Percentiles rank a stretch among this genome's conserved stretches.
Conservation (phyloP, 768 basidiomycete species). For the Grammothele lineata region DNA sequence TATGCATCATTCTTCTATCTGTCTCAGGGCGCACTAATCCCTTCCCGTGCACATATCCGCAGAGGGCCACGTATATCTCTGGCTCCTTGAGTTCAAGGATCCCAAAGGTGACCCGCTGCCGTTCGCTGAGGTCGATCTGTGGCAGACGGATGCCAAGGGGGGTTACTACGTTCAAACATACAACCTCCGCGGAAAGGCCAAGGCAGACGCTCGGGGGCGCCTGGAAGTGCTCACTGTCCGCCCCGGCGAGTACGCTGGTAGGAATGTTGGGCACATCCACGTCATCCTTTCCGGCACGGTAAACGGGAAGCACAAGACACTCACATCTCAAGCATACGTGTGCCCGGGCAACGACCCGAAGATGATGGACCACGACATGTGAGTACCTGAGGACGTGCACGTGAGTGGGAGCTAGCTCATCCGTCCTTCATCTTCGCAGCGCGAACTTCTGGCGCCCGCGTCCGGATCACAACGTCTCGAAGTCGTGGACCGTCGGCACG, state of each 20-base stretch:
- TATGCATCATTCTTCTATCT: not conserved
- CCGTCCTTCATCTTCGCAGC: not conserved
- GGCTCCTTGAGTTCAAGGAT: slow-evolving; percentile 15
- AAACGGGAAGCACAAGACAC: slow-evolving; percentile 4
- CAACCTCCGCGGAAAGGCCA: slow-evolving; percentile 21
- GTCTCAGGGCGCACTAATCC: too few species aligned
- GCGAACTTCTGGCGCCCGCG: slow-evolving; percentile 13
- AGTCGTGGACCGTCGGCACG: slow-evolving; percentile 14
- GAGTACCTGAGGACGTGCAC: too few species aligned
- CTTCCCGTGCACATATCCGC: not conserved
- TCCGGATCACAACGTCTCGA: slow-evolving; percentile 14
- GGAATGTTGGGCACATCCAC: slow-evolving; percentile 22
- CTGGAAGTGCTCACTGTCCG: slow-evolving; percentile 21
- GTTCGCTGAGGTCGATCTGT: slow-evolving; percentile 20
- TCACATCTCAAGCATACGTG: slow-evolving; percentile 24
- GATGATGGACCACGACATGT: not conserved
- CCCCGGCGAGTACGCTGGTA: slow-evolving; percentile 19
- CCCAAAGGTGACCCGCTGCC: slow-evolving; percentile 21
- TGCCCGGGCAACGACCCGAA: slow-evolving; percentile 20
- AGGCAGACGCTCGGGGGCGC: slow-evolving; percentile 17
- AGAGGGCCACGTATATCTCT: slow-evolving; percentile 19
- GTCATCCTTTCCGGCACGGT: slow-evolving; percentile 10
- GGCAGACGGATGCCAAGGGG: slow-evolving; percentile 23
- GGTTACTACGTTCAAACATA: slow-evolving; percentile 18
- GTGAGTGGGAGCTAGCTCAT: not conserved